phyloP scores from a whole-genome alignment of 2,329 filamentous ascomycete genomes.

The Sporothrix schenckii region DNA sequence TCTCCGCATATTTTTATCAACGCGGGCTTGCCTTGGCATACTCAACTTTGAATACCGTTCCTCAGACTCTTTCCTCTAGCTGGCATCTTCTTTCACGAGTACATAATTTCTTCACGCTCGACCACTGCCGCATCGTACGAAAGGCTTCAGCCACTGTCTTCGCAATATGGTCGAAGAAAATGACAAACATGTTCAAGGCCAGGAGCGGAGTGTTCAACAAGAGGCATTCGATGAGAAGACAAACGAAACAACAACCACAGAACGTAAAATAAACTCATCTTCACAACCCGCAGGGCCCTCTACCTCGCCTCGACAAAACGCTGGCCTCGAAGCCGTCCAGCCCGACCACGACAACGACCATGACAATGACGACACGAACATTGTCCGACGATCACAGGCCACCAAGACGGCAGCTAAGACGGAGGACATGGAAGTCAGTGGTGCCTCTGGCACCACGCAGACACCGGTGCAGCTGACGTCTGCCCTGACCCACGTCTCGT shows the following conservation, averaged over 20 bases:
- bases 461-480: conserved; percentile 26
- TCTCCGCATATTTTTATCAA: neutral
- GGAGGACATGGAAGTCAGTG: neutral
- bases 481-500: conserved; percentile 37
- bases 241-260: neutral
- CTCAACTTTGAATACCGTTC: neutral
- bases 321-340: conserved; percentile 2
- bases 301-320: neutral
- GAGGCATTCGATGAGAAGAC: neutral
- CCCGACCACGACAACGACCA: neutral
- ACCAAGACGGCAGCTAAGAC: neutral
- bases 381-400: conserved; percentile 7
- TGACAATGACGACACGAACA: conserved; percentile 23
- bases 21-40: too few relatives aligned
- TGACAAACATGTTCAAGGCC: neutral
- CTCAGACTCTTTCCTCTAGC: neutral
- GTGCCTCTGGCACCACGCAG: neutral
- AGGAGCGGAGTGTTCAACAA: neutral
- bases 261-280: neutral
- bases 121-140: neutral
- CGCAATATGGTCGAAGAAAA: conserved; percentile 2
- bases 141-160: neutral
- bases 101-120: neutral
- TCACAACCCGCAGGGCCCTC: neutral
- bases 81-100: neutral